These are phyloP conservation scores for Elsinoe necatrix DNA, from an alignment of 2,329 filamentous ascomycete species.

Conservation along the genomic window DNA sequence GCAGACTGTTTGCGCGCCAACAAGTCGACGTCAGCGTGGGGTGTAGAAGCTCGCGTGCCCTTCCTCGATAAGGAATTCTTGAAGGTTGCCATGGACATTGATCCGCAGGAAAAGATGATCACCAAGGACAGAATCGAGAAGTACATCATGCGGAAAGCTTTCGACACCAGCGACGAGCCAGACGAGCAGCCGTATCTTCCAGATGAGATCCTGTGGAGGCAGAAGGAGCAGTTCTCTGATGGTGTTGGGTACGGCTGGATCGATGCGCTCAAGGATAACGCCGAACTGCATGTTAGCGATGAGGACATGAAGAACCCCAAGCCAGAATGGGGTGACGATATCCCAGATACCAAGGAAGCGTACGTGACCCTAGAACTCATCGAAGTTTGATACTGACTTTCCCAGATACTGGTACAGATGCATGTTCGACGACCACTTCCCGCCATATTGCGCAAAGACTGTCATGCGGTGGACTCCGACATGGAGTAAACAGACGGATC, in stretches of 20 bases:
- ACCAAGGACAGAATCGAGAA: constrained; percentile 85
- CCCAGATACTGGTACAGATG: constrained; percentile 84
- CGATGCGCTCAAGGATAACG: constrained; percentile 90
- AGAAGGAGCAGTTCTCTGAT: constrained; percentile 99
- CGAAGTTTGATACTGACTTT: background rate
- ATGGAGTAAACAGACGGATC: constrained; percentile 94
- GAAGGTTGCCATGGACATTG: constrained; percentile 84
- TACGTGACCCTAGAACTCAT: constrained; percentile 39
- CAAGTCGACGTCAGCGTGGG: constrained; percentile 98
- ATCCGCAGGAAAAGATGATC: constrained; percentile 94
- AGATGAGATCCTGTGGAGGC: constrained; percentile 89
- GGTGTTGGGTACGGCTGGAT: constrained; percentile 99
- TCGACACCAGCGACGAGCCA: constrained; percentile 85
- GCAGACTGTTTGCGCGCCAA: constrained; percentile 96
- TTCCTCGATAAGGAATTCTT: constrained; percentile 98
- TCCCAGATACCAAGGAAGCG: constrained; percentile 95
- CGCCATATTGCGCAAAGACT: constrained; percentile 77
- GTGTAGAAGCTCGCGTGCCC: constrained; percentile 91
- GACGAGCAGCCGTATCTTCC: constrained; percentile 79
- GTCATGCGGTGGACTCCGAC: constrained; percentile 96
- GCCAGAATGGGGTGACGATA: constrained; percentile 85
- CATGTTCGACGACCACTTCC: constrained; percentile 99
- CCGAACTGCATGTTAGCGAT: constrained; percentile 80
- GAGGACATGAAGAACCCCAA: constrained; percentile 99
- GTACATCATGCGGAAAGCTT: constrained; percentile 95